Evolutionary conservation across 179 eudicot genomes (phyloP), one percentile per base, ranked within the genome.

Genomic region (Amaranthus tricolor): DNA sequence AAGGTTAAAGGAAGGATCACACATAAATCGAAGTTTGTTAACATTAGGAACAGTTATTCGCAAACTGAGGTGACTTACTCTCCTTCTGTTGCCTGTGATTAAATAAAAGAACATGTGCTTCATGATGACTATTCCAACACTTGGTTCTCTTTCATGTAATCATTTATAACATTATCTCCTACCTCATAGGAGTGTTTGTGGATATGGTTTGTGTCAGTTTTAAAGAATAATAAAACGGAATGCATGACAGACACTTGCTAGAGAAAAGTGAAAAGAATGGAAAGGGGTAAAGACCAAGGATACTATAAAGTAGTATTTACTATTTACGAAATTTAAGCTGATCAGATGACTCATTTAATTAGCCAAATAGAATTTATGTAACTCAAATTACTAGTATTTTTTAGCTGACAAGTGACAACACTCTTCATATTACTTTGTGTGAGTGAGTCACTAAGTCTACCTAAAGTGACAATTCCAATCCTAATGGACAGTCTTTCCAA

Each of bases 1-100:
- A 74, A 78, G 88, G 72, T 75, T 85, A 72, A 85, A 85, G 79
- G 88, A 85, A 85, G 88, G 88, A 15, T 85, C 86, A 50, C 88
- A 85, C 74, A 85, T 85, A 70, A 85, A 85, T 55, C 84, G 88
- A 71, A 85, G 88, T 83, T 81, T 85, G 74, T 72, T 85, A 9
- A 85, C 84, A 56, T 81, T 85, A 60, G 88, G 88, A 81, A 85
- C 86, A 43, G 88, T 85, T 51, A 85, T 85, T 57, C 88, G 88
- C 59, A 85, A 85, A 75, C 77, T 85, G 77, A 85, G 88, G 88
- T 85, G 68, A 50, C 51, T 74, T 13, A 44, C 16, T 4, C 20
- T 10, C 21, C 20, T 67, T 51, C 54, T 67, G 40, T 51, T 19
- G 4, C 16, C 43, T 67, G 43, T 20, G 5, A 6, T 43, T 6